Evolutionary conservation across 768 basidiomycete genomes (phyloP), one percentile per base, ranked within the genome.

Genomic region (Ramaria sp.): DNA sequence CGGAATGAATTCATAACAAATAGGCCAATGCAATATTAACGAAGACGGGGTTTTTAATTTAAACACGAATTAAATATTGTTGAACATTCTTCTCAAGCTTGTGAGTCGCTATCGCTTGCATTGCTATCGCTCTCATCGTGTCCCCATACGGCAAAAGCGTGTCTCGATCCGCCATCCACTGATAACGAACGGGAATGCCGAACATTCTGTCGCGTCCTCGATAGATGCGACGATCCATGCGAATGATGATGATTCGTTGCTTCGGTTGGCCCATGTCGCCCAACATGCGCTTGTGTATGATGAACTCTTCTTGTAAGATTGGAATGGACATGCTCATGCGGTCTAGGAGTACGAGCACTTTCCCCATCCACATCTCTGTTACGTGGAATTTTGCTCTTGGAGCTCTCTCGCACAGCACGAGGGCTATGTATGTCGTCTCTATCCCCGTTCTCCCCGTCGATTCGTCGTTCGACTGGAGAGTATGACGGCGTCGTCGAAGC

Each of bases 111-210:
- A 61, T 89, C 88, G 58, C 87, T 89, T 13, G 86, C 75, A 62
- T 83, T 84, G 64, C 85, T 88, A 60, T 92, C 89, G 53, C 85
- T 90, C 67, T 91, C 89, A 63, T 92, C 89, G 38, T 88, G 84
- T 0, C 89, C 90, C 79, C 82, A 88, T 10, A 88, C 86, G 18
- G 90, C 89, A 62, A 92, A 92, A 7, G 85, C 83, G 34, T 79
- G 72, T 62, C 43, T 61, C 50, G 48, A 67, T 36, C 57, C 61
- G 41, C 56, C 43, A 43, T 64, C 57, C 16, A 58, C 61, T 57
- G 65, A 61, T 50, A 56, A 37, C 57, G 66, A 61, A 52, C 64
- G 37, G 16, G 36, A 6, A n/a, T 47, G 53, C 10, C 51, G 37
- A 30, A 18, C 20, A 4, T 32, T 49, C 38, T 20, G 30, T 27